A percentile compares a stretch with the other conserved stretches of the same genome.
These are phyloP conservation scores for Nicotiana rustica DNA, from an alignment of 305 asterid species.

Conservation along the genomic window DNA sequence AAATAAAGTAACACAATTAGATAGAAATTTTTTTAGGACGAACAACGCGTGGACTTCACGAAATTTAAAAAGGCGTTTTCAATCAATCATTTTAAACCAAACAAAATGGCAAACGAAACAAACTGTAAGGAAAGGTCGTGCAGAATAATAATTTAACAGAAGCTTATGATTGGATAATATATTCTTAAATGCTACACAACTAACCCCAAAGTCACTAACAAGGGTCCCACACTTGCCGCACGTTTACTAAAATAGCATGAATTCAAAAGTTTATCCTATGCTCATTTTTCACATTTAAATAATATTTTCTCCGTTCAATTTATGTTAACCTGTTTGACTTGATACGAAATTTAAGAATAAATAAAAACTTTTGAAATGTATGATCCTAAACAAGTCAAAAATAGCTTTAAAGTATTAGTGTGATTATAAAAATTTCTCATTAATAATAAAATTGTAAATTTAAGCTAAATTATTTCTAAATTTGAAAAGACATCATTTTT, in stretches of 20 bases:
- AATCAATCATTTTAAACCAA: not conserved
- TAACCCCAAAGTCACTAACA: not conserved
- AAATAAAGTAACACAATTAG: too few species aligned
- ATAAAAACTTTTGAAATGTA: too few species aligned
- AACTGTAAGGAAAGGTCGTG: slow-evolving; percentile 8
- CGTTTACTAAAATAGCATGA: slow-evolving; percentile 17
- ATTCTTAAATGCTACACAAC: not conserved
- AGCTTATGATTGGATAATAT: slow-evolving; percentile 26
- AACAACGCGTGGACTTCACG: not conserved
- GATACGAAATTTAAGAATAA: too few species aligned
- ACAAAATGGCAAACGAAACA: not conserved
- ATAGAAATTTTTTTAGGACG: not conserved
- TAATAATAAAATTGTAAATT: too few species aligned
- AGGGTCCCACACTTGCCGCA: not conserved
- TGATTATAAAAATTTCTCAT: too few species aligned
- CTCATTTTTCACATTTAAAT: not conserved
- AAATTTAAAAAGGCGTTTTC: not conserved
- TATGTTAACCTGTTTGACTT: too few species aligned
- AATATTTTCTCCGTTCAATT: not conserved
- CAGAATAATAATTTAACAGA: not conserved
- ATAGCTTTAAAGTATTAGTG: too few species aligned
- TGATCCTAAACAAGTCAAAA: too few species aligned
- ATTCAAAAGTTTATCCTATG: not conserved
- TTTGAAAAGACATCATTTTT: too few species aligned
- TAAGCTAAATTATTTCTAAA: too few species aligned